phyloP scores from a whole-genome alignment of 164 flowering plant genomes.

The Sedum album region DNA sequence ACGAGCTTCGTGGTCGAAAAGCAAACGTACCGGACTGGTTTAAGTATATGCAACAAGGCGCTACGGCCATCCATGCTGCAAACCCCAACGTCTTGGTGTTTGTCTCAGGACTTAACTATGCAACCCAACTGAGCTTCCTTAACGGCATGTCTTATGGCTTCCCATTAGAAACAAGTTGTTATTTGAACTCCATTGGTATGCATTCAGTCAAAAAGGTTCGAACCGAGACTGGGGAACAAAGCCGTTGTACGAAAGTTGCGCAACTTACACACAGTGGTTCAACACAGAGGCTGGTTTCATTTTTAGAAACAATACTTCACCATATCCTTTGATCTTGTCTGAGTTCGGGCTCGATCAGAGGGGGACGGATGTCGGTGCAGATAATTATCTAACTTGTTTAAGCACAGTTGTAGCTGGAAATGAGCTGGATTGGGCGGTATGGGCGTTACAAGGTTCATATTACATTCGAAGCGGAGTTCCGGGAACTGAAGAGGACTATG shows the following conservation, averaged over 20 bases:
- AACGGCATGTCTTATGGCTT: background rate
- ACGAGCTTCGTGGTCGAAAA: background rate
- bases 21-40: background rate
- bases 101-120: background rate
- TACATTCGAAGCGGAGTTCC: background rate
- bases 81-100: background rate
- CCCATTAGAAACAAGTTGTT: background rate
- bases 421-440: background rate
- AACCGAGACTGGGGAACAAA: background rate
- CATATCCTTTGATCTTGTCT: background rate
- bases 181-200: background rate
- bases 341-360: slow-evolving; percentile 3
- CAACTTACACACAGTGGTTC: background rate
- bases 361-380: background rate
- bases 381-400: background rate
- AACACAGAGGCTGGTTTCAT: background rate
- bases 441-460: slow-evolving; percentile 5
- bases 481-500: background rate
- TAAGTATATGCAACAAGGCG: background rate
- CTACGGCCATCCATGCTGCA: background rate
- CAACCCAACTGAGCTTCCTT: background rate
- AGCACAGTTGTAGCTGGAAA: background rate
- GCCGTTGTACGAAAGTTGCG: background rate
- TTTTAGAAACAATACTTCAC: background rate
- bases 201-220: background rate